Conservation (phyloP, 2,329 filamentous ascomycete genomes). For the Aspergillus ibericus region DNA sequence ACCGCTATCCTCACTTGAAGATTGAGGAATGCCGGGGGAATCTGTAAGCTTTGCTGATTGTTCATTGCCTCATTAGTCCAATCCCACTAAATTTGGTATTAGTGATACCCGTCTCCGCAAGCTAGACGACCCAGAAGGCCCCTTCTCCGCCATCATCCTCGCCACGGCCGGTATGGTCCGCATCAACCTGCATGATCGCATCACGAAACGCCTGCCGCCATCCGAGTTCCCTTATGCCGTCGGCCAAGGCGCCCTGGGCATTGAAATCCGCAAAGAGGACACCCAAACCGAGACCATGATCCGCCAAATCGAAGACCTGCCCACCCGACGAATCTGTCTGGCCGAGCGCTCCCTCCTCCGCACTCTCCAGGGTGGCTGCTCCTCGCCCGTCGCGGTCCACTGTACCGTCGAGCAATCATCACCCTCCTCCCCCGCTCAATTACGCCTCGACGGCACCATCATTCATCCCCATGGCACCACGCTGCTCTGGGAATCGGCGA, state of each 20-base stretch:
- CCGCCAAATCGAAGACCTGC: not conserved
- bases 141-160: not conserved
- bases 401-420: not conserved
- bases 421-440: not conserved
- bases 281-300: not conserved
- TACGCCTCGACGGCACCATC: not conserved
- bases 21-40: not conserved
- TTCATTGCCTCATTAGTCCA: no score
- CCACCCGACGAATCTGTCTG: not conserved
- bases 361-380: not conserved
- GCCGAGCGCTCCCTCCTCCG: not conserved
- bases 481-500: not conserved
- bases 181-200: not conserved
- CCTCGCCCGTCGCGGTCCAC: not conserved
- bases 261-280: not conserved
- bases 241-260: not conserved
- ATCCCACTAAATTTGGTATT: no score
- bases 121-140: not conserved
- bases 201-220: not conserved
- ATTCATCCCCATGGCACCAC: not conserved
- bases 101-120: not conserved
- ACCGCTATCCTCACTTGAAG: not conserved
- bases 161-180: not conserved
- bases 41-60: not conserved
- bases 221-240: not conserved